These are phyloP conservation scores for Aspergillus sp. DNA, from an alignment of 2,329 filamentous ascomycete genomes.

Conservation along the genomic window DNA sequence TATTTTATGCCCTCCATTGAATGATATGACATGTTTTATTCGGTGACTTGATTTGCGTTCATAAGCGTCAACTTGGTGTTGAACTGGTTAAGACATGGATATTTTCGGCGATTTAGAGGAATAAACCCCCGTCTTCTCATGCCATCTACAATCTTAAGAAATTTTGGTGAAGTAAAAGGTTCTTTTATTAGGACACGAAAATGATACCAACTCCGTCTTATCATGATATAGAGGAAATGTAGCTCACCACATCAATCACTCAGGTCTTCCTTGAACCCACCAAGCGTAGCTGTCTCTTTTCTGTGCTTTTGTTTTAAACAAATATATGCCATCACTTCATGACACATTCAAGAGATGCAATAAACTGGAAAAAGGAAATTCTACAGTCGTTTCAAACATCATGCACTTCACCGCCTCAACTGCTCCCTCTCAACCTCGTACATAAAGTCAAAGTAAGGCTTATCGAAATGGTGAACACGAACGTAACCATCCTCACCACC, in stretches of 20 bases:
- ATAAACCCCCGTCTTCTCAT: neutral
- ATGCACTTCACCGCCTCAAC: constrained; percentile 42
- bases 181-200: constrained; percentile 37
- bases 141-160: neutral
- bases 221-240: constrained; percentile 39
- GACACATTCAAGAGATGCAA: constrained; percentile 36
- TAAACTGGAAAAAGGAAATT: constrained; percentile 23
- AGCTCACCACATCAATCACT: constrained; percentile 34
- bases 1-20: constrained; percentile 11
- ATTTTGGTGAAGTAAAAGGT: constrained; percentile 22
- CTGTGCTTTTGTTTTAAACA: constrained; percentile 16
- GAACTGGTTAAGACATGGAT: constrained; percentile 15
- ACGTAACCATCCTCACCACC: constrained; percentile 99
- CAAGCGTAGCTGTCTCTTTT: constrained; percentile 26
- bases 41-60: constrained; percentile 25
- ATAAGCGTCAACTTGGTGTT: constrained; percentile 35
- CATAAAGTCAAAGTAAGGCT: constrained; percentile 96
- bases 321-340: constrained; percentile 31
- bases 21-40: constrained; percentile 17
- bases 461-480: constrained; percentile 97
- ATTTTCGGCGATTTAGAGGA: constrained; percentile 1
- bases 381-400: constrained; percentile 14
- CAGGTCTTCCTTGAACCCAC: constrained; percentile 29
- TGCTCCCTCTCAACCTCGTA: constrained; percentile 96
- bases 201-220: constrained; percentile 41